These are phyloP conservation scores for Ogataea chonburiensis DNA, from an alignment of 805 yeast species.

Conservation along the genomic window DNA sequence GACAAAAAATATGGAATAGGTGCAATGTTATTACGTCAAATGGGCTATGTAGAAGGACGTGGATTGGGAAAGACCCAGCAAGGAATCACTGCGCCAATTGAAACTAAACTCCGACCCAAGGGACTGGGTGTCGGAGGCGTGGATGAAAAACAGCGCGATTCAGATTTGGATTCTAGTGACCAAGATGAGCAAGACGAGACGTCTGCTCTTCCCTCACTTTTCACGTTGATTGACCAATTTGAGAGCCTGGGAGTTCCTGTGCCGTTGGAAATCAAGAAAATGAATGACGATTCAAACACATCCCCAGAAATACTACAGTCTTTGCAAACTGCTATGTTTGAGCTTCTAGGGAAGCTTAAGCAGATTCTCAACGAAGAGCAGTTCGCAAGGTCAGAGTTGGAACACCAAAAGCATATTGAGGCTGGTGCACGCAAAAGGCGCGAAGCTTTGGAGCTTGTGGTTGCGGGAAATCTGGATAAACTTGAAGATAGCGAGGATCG, in stretches of 20 bases:
- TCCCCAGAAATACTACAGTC: conserved; percentile 15
- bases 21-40: conserved; percentile 67
- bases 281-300: conserved; percentile 30
- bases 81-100: conserved; percentile 82
- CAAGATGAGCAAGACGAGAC: conserved; percentile 18
- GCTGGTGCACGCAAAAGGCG: conserved; percentile 1
- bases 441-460: conserved; percentile 3
- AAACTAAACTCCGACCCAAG: conserved; percentile 61
- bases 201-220: conserved; percentile 13
- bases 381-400: conserved; percentile 18
- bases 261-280: conserved; percentile 37
- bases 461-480: conserved; percentile 4
- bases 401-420: conserved; percentile 9
- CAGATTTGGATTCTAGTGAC: conserved; percentile 25
- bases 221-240: conserved; percentile 37
- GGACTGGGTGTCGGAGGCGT: conserved; percentile 76
- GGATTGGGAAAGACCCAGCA: conserved; percentile 75
- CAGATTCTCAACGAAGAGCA: conserved; percentile 12
- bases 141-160: conserved; percentile 33
- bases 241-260: conserved; percentile 37
- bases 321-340: conserved; percentile 19
- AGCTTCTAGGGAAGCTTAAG: conserved; percentile 12
- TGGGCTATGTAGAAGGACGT: conserved; percentile 85
- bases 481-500: conserved; percentile 12
- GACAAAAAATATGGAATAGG: conserved; percentile 71